Percentiles rank a stretch among this genome's conserved stretches.
These are phyloP conservation scores for Graphilbum fragrans DNA, from an alignment of 2,329 filamentous ascomycete species.

Conservation along the genomic window DNA sequence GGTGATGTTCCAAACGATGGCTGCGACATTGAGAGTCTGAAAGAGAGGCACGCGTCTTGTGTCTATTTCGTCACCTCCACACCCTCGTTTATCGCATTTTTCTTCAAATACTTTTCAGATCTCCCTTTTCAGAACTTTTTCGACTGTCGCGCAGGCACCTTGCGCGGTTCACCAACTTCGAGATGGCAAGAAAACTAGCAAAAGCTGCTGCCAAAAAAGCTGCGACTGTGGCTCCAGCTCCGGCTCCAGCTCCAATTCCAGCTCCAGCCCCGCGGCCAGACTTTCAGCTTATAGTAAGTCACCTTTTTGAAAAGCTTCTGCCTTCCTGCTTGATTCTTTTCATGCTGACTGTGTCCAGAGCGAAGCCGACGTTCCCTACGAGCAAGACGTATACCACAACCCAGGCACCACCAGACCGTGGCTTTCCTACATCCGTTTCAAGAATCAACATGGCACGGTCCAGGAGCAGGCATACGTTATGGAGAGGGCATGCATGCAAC, in stretches of 20 bases:
- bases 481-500: slow-evolving; percentile 78
- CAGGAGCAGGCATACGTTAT: slow-evolving; percentile 80
- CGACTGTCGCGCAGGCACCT: too few species aligned
- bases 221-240: too few species aligned
- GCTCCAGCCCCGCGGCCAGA: slow-evolving; percentile 1
- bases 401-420: slow-evolving; percentile 81
- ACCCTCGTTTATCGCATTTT: not conserved
- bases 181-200: too few species aligned
- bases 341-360: slow-evolving; percentile 16
- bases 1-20: slow-evolving; percentile 6
- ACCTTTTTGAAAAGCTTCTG: not conserved
- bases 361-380: slow-evolving; percentile 88
- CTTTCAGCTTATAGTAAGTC: slow-evolving; percentile 6
- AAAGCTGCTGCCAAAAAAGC: too few species aligned
- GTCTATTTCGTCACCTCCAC: too few species aligned
- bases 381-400: slow-evolving; percentile 86
- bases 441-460: slow-evolving; percentile 70
- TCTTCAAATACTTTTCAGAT: too few species aligned
- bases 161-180: too few species aligned
- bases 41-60: not conserved
- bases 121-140: too few species aligned
- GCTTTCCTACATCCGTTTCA: slow-evolving; percentile 89
- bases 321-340: not conserved
- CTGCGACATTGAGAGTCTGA: slow-evolving; percentile 10
- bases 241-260: too few species aligned